Percentiles rank a stretch among this genome's conserved stretches.
phyloP scores from a whole-genome alignment of 495 filamentous ascomycete genomes.

The Thermochaetoides thermophila region DNA sequence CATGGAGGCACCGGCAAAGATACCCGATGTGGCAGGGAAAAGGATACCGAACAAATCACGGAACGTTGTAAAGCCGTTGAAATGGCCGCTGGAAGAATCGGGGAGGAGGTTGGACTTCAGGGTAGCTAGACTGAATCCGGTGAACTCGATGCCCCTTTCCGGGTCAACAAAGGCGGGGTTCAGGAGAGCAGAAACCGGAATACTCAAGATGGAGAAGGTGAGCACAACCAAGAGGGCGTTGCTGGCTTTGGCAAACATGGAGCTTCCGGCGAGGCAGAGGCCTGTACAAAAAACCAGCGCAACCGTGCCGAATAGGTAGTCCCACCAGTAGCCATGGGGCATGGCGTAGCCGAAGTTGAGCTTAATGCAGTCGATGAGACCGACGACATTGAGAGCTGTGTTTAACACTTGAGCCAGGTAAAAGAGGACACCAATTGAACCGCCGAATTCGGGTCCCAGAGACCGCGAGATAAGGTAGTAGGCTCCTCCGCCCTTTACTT shows the following conservation, averaged over 20 bases:
- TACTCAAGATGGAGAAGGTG: conserved; percentile 62
- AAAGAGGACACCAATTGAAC: conserved; percentile 82
- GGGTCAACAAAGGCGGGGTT: conserved; percentile 50
- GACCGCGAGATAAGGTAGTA: conserved; percentile 84
- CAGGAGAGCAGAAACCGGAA: conserved; percentile 59
- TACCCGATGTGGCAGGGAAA: conserved; percentile 64
- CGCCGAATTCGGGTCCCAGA: conserved; percentile 77
- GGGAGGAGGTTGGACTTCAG: conserved; percentile 60
- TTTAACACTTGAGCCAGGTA: conserved; percentile 76
- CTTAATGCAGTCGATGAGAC: conserved; percentile 67
- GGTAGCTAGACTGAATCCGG: conserved; percentile 54
- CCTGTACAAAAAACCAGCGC: conserved; percentile 59
- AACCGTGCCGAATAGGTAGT: conserved; percentile 62
- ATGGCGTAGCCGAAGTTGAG: conserved; percentile 64
- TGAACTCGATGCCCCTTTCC: conserved; percentile 53
- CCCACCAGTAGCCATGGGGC: conserved; percentile 57
- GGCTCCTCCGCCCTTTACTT: conserved; percentile 73
- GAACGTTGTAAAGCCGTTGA: conserved; percentile 54
- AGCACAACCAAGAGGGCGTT: conserved; percentile 65
- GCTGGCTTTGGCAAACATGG: conserved; percentile 66
- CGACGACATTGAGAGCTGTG: conserved; percentile 79
- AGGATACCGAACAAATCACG: conserved; percentile 77
- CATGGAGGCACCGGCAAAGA: conserved; percentile 73
- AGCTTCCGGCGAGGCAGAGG: conserved; percentile 68
- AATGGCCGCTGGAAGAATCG: conserved; percentile 17